phyloP scores from a whole-genome alignment of 2,329 filamentous ascomycete species.

The Metarhizium album region DNA sequence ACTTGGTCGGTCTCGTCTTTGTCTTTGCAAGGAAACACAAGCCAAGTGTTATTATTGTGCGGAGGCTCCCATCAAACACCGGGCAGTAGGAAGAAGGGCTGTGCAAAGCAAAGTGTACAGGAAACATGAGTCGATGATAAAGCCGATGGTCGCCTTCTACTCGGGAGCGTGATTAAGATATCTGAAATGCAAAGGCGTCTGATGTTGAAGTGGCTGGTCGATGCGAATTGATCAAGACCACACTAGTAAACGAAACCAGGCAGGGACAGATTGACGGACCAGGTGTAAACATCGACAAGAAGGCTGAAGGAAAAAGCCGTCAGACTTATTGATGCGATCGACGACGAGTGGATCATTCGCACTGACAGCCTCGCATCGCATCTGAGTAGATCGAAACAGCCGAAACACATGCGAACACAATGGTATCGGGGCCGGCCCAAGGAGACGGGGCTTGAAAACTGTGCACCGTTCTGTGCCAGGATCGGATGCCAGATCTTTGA shows the following conservation, averaged over 20 bases:
- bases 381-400: constrained; percentile 11
- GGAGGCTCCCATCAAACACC: neutral
- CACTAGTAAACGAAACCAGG: neutral
- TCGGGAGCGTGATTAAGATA: neutral
- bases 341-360: constrained; percentile 10
- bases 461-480: constrained; percentile 4
- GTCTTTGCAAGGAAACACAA: neutral
- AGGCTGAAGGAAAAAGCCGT: neutral
- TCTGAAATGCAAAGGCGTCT: neutral
- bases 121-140: constrained; percentile 1
- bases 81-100: too few relatives aligned
- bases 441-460: constrained; percentile 1
- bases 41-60: neutral
- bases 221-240: constrained; percentile 7
- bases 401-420: constrained; percentile 10
- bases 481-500: constrained; percentile 9
- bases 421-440: constrained; percentile 3
- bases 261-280: neutral
- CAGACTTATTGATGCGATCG: constrained; percentile 7
- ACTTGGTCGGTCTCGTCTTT: neutral
- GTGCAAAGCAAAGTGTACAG: neutral
- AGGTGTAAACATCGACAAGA: constrained; percentile 1
- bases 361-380: constrained; percentile 7
- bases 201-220: constrained; percentile 6
- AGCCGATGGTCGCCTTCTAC: neutral